A percentile compares a stretch with the other conserved stretches of the same genome.
These are phyloP conservation scores for Teunomyces funiuensis DNA, from an alignment of 805 yeast genomes.

Conservation along the genomic window DNA sequence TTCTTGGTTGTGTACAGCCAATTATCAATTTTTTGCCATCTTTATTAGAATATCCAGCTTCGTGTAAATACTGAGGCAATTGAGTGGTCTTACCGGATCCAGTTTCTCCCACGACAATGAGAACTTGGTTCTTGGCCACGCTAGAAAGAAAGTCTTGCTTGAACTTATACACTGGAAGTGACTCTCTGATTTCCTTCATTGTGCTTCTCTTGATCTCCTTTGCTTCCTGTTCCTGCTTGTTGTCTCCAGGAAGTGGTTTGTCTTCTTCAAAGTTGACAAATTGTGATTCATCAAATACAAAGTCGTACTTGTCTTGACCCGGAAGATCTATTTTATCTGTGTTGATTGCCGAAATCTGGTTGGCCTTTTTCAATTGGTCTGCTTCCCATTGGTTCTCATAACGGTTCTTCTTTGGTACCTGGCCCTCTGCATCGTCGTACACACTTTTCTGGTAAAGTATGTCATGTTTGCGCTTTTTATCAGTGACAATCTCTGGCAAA, in stretches of 20 bases:
- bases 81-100: slow-evolving; percentile 97
- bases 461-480: slow-evolving; percentile 53
- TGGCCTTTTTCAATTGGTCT: slow-evolving; percentile 48
- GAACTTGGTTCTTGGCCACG: slow-evolving; percentile 59
- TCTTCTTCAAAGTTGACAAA: slow-evolving; percentile 55
- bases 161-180: slow-evolving; percentile 73
- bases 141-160: slow-evolving; percentile 60
- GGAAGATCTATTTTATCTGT: slow-evolving; percentile 44
- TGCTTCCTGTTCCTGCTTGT: slow-evolving; percentile 28
- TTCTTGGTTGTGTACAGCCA: slow-evolving; percentile 91
- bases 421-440: slow-evolving; percentile 18
- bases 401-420: slow-evolving; percentile 14
- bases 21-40: slow-evolving; percentile 41
- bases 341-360: slow-evolving; percentile 21
- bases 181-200: slow-evolving; percentile 49
- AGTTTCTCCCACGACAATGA: slow-evolving; percentile 81
- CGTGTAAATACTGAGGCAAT: slow-evolving; percentile 81
- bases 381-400: slow-evolving; percentile 51
- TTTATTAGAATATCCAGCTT: slow-evolving; percentile 71
- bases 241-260: slow-evolving; percentile 23
- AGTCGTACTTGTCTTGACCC: slow-evolving; percentile 57
- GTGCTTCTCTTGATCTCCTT: slow-evolving; percentile 8
- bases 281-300: slow-evolving; percentile 70
- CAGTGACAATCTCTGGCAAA: slow-evolving; percentile 6
- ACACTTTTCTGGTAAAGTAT: slow-evolving; percentile 42